Base-by-base conservation (phyloP, 805 yeast species). In the Lipomyces japonicus region DNA sequence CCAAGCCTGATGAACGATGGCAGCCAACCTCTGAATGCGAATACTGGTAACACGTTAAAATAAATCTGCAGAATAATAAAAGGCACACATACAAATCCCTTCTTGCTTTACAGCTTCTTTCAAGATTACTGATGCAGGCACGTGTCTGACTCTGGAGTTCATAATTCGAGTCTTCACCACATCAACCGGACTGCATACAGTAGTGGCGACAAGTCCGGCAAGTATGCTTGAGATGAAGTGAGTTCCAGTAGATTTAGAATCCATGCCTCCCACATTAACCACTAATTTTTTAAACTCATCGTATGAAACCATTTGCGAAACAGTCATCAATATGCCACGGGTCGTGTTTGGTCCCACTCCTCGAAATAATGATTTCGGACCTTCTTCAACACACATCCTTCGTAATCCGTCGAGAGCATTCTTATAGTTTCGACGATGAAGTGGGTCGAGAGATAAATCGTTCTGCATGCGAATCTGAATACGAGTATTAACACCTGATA, bases 101-200 rank as follows among this genome's bases (percentile, higher is more conserved):
- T 87, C 95, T 10, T 62, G 69, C 55, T 74, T 75, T 18, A 87
- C 74, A 0, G 91, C 86, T 4, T 67, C 65, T 1, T 59, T 57
- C 52, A 86, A 65, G 39, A 84, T 79, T 1, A 65, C 53, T 2
- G 77, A 40, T 2, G 87, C 82, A 53, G 77, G 69, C 45, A 55
- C 54, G 39, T 52, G 54, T 28, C 32, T 53, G 22, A 47, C 58
- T 56, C 48, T 58, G 12, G 74, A 77, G 68, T 85, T 83, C 96
- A 87, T 87, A 51, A 87, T 84, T 63, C 95, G 74, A 2, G 96
- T 88, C 67, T 88, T 88, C 42, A 87, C 81, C 2, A 87, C 96
- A 67, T 87, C 96, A 7, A 90, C 95, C 1, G 96, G 96, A 1
- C 95, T 86, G 65, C 95, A 88, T 18, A 87, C 84, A 0, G 96